Percentiles rank a stretch among this genome's conserved stretches.
Evolutionary conservation across 2,329 filamentous ascomycete species (phyloP).

Genomic region (Emergomyces africanus): DNA sequence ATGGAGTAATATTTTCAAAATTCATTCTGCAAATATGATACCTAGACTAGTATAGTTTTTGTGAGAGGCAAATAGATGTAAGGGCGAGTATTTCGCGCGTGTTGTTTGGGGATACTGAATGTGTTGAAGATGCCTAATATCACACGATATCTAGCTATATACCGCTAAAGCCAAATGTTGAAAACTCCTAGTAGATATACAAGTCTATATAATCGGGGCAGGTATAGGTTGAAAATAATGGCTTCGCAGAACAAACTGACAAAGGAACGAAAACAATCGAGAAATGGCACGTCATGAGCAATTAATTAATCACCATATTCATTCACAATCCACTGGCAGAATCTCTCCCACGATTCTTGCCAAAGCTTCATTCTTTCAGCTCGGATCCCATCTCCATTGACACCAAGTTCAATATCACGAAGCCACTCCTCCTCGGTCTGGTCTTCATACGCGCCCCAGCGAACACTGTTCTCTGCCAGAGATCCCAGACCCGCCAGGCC

Average conservation of each 20-base stretch:
- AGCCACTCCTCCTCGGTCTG: conserved; percentile 58
- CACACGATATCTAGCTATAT: not conserved
- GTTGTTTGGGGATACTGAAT: not conserved
- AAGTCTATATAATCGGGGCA: not conserved
- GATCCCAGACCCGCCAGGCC: conserved; percentile 75
- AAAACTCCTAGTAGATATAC: not conserved
- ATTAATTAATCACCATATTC: conserved; percentile 44
- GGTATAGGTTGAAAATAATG: not conserved
- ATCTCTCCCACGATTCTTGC: conserved; percentile 72
- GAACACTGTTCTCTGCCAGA: conserved; percentile 82
- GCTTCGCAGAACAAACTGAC: not conserved
- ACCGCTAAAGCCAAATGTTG: not conserved
- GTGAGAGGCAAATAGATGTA: not conserved
- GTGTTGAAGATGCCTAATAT: not conserved
- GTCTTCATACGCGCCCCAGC: conserved; percentile 83
- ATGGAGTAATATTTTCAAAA: not conserved
- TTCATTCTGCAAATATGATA: not conserved
- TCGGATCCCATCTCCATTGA: conserved; percentile 56
- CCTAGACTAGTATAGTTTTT: not conserved
- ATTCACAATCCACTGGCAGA: conserved; percentile 77
- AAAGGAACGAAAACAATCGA: not conserved
- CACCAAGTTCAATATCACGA: conserved; percentile 59
- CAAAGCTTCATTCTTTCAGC: conserved; percentile 64
- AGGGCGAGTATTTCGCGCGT: not conserved
- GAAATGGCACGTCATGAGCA: too few species aligned